Conservation (phyloP, 1,139 yeast genomes). For the Zygosaccharomyces sapae region DNA sequence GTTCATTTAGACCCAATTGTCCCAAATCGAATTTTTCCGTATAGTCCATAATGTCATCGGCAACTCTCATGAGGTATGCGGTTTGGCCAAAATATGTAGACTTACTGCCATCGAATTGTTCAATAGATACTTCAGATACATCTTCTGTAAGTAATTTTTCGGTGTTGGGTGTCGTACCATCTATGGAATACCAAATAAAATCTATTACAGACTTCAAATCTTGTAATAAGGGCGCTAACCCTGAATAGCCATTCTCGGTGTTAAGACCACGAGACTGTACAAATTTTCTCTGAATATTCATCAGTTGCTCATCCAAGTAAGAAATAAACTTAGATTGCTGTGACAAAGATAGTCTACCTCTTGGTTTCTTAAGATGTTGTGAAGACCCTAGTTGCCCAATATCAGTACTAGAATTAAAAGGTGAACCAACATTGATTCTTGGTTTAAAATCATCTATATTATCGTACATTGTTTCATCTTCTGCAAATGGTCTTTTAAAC, state of each 20-base stretch:
- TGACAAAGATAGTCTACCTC: slow-evolving; percentile 34
- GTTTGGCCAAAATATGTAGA: slow-evolving; percentile 50
- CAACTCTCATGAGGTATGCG: slow-evolving; percentile 54
- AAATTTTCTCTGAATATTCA: slow-evolving; percentile 58
- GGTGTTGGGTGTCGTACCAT: slow-evolving; percentile 36
- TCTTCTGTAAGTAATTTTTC: slow-evolving; percentile 26
- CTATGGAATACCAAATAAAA: slow-evolving; percentile 56
- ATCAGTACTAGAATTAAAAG: slow-evolving; percentile 29
- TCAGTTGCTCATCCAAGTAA: slow-evolving; percentile 56
- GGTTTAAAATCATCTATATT: slow-evolving; percentile 33
- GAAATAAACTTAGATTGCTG: slow-evolving; percentile 62
- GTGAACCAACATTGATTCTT: slow-evolving; percentile 30
- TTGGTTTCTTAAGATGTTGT: slow-evolving; percentile 8
- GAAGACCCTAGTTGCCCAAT: slow-evolving; percentile 8
- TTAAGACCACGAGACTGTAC: slow-evolving; percentile 54
- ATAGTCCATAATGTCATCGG: slow-evolving; percentile 67
- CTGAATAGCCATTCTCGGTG: slow-evolving; percentile 37
- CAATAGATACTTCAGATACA: slow-evolving; percentile 11
- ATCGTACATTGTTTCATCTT: slow-evolving; percentile 23
- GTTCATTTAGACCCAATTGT: slow-evolving; percentile 21
- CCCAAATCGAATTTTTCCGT: slow-evolving; percentile 43
- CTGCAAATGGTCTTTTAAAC: slow-evolving; percentile 9
- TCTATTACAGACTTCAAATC: slow-evolving; percentile 49
- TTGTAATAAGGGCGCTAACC: slow-evolving; percentile 42
- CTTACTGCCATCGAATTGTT: slow-evolving; percentile 21